Evolutionary conservation across 192 early-diverging fungal species (phyloP), one percentile per base, ranked within the genome.

Genomic region (Gryganskiella cystojenkinii): DNA sequence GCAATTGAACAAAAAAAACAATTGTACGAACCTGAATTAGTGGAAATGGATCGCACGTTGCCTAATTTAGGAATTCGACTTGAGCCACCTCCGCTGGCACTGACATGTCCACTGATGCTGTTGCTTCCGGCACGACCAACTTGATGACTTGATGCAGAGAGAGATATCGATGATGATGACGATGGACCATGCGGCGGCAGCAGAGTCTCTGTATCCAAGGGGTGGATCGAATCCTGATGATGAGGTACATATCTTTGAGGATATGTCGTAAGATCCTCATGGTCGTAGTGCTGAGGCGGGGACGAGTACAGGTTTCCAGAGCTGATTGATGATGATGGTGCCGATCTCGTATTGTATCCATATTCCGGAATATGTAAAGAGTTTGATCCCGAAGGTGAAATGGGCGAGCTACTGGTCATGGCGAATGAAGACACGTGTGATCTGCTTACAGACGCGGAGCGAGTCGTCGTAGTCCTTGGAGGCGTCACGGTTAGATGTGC

Each of bases 181-280:
- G 20, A 27, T 24, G 57, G n/a, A 25, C 2, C 24, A n/a, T n/a
- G 22, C 5, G 43, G 2, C 30, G 53, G 11, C 57, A 62, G 45
- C 4, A 35, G 24, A 10, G 69, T 59, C 0, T 9, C 45, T 4
- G 70, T 60, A 27, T 71, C 70, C 19, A 71, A 35, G 3, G 70
- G 70, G 34, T 71, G 70, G 33, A 71, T 50, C 2, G 70, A 57
- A 3, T 71, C 60, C 44, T 46, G 50, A 44, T 70, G 33, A 4
- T 46, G 52, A 0, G 14, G 49, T 24, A 53, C 13, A 8, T 55
- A 50, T 34, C 31, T 33, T 25, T 40, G 40, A 8, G 19, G 20
- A n/a, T 44, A 30, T 27, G 37, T 14, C 27, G 17, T 52, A 25
- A 27, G 14, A 33, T 31, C 22, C 30, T 55, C 35, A 27, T 17